Percentiles rank a stretch among this genome's conserved stretches.
phyloP scores from a whole-genome alignment of 164 flowering plant species.

The Nelumbo lutea region DNA sequence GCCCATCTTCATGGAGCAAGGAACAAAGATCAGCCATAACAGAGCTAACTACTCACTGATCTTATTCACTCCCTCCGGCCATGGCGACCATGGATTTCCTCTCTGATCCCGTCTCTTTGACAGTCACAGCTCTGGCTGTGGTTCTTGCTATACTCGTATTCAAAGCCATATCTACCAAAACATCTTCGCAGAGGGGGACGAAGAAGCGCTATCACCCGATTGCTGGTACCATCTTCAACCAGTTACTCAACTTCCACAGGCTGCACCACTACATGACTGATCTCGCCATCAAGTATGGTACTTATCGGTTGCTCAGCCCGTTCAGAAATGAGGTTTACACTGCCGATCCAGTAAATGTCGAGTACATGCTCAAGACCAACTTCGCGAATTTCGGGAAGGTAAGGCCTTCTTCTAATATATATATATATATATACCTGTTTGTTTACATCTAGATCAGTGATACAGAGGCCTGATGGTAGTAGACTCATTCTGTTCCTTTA shows the following conservation, averaged over 20 bases:
- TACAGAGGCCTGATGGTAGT: background rate
- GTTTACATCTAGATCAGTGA: no score
- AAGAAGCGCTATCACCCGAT: slow-evolving; percentile 44
- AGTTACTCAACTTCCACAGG: slow-evolving; percentile 43
- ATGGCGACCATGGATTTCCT: background rate
- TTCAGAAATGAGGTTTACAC: slow-evolving; percentile 43
- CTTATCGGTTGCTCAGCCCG: slow-evolving; percentile 45
- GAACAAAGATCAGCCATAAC: no score
- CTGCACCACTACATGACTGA: slow-evolving; percentile 53
- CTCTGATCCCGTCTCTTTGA: background rate
- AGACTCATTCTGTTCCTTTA: background rate
- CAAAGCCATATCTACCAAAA: background rate
- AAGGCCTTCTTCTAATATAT: background rate
- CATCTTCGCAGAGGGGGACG: background rate
- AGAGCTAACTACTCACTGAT: no score
- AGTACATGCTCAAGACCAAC: slow-evolving; percentile 57
- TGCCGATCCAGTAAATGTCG: slow-evolving; percentile 48
- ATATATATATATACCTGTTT: background rate
- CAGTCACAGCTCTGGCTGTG: background rate
- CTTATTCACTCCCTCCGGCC: background rate
- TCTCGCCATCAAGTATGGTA: slow-evolving; percentile 35
- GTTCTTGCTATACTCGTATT: background rate
- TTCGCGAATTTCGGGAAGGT: slow-evolving; percentile 61
- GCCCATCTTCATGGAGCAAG: no score
- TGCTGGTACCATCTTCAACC: slow-evolving; percentile 49